These are phyloP conservation scores for Micractinium conductrix DNA, from an alignment of 139 green algal species.

Conservation along the genomic window DNA sequence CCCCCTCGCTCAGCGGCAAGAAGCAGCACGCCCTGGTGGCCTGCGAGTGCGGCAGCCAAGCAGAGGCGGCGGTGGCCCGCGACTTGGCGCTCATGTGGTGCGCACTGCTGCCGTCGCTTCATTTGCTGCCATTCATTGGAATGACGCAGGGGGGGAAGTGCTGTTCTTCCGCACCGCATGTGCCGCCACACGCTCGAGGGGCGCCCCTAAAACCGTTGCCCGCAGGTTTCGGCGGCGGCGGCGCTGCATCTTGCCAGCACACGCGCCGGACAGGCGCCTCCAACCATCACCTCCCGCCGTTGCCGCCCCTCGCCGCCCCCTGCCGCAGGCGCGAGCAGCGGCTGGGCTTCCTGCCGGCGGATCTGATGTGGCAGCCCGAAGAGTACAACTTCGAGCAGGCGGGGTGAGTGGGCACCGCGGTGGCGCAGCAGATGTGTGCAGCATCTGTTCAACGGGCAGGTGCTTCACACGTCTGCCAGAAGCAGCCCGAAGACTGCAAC, in stretches of 20 bases:
- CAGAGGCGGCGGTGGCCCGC: slow-evolving; percentile 2
- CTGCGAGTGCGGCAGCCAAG: slow-evolving; percentile 28
- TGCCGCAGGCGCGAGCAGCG: slow-evolving; percentile 10
- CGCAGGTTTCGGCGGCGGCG: not conserved
- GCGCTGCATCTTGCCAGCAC: not conserved
- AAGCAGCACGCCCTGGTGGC: not conserved
- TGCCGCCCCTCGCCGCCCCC: not conserved
- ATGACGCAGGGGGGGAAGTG: too few species aligned
- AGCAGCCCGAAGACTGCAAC: slow-evolving; percentile 18
- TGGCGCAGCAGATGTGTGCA: too few species aligned
- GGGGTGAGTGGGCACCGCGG: slow-evolving; percentile 5
- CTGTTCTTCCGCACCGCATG: too few species aligned
- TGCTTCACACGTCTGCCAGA: too few species aligned
- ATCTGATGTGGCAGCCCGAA: slow-evolving; percentile 10
- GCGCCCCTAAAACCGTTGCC: too few species aligned
- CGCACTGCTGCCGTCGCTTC: too few species aligned
- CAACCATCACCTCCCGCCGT: not conserved
- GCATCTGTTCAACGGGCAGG: too few species aligned
- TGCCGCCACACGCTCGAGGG: too few species aligned
- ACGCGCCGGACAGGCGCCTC: not conserved
- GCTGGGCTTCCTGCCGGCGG: slow-evolving; percentile 7
- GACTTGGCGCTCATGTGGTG: slow-evolving; percentile 5
- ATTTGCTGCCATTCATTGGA: not conserved
- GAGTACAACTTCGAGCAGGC: slow-evolving; percentile 15
- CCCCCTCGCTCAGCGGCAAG: not conserved